A percentile compares a stretch with the other conserved stretches of the same genome.
Conservation (phyloP, 2,329 filamentous ascomycete species). For the Dactylonectria macrodidyma region DNA sequence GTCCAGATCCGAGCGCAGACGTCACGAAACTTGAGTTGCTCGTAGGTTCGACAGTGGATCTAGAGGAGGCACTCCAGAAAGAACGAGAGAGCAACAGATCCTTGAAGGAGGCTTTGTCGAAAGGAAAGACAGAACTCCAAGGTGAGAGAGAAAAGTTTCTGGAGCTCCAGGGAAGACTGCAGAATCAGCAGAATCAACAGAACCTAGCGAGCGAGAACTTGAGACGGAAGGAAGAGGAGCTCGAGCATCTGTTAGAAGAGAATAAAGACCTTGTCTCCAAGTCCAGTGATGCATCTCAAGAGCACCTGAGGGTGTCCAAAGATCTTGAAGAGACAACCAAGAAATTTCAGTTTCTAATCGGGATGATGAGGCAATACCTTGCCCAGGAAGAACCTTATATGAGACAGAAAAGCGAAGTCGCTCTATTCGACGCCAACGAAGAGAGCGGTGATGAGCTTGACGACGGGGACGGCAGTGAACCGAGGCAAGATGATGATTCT, state of each 20-base stretch:
- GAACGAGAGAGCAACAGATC: background rate
- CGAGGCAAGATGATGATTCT: background rate
- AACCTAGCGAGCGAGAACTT: background rate
- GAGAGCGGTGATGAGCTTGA: background rate
- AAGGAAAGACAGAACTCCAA: background rate
- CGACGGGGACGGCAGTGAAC: background rate
- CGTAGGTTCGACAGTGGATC: background rate
- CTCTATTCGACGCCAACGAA: background rate
- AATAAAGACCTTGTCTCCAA: background rate
- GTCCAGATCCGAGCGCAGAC: background rate
- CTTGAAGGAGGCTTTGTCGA: conserved; percentile 1
- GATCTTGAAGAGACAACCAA: background rate
- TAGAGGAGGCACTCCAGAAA: conserved; percentile 1
- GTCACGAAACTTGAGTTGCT: background rate
- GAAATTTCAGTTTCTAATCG: background rate
- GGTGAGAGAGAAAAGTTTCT: too few species aligned
- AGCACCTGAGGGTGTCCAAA: background rate
- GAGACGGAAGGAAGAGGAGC: background rate
- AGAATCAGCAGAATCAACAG: background rate
- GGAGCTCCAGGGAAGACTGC: background rate
- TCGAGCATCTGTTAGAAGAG: background rate
- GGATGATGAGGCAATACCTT: background rate
- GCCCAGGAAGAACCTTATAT: conserved; percentile 2
- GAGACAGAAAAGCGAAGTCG: background rate
- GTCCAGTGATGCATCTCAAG: background rate